Conservation (phyloP, 192 early-diverging fungal genomes). For the Mortierella alpina region DNA sequence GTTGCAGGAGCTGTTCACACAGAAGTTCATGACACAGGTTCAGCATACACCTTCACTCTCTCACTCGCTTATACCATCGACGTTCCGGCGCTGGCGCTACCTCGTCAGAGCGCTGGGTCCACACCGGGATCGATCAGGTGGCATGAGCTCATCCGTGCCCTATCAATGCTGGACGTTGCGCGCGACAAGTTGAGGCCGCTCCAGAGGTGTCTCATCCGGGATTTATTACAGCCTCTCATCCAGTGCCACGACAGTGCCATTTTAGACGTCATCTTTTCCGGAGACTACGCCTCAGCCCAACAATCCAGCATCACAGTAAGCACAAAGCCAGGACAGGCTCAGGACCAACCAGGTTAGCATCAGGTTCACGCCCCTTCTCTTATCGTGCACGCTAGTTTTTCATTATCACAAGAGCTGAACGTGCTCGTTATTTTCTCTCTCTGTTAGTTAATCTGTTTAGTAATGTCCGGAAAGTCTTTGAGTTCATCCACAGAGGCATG, state of each 20-base stretch:
- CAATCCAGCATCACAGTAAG: conserved; percentile 15
- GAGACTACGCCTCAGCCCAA: conserved; percentile 12
- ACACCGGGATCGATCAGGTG: conserved; percentile 32
- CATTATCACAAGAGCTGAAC: not conserved
- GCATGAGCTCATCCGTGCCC: conserved; percentile 33
- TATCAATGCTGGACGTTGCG: conserved; percentile 31
- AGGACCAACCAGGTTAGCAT: not conserved
- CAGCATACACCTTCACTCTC: not conserved
- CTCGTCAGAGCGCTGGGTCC: conserved; percentile 7
- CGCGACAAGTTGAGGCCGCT: conserved; percentile 27
- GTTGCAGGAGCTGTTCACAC: conserved; percentile 20
- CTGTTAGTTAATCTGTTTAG: conserved; percentile 19
- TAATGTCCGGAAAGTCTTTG: conserved; percentile 21
- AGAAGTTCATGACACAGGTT: not conserved
- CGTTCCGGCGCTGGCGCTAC: conserved; percentile 23
- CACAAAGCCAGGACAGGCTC: not conserved
- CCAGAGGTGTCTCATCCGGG: conserved; percentile 18
- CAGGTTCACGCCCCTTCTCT: not conserved
- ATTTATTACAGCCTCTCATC: conserved; percentile 38
- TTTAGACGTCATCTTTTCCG: not conserved
- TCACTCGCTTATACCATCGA: conserved; percentile 31
- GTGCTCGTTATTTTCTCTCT: not conserved
- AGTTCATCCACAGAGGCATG: conserved; percentile 26
- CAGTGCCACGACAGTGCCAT: conserved; percentile 2
- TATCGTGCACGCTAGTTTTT: not conserved